Evolutionary conservation across 495 filamentous ascomycete genomes (phyloP).

Genomic region (Podospora pseudocomata): DNA sequence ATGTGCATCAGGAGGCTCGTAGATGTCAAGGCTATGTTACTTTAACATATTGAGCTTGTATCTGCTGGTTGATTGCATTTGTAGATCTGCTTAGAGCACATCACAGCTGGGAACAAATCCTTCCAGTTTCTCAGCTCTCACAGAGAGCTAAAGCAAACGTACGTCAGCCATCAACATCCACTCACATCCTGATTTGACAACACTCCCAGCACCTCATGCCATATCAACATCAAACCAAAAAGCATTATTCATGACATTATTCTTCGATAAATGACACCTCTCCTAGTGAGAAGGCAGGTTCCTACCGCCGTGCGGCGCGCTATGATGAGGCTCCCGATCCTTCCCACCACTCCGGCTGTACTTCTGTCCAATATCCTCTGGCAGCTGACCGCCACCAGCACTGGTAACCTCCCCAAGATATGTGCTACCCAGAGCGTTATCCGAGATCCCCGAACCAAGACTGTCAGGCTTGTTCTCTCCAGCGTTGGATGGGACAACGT

Average conservation of each 20-base stretch:
- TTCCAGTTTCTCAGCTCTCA: too few relatives aligned
- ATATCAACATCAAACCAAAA: not conserved
- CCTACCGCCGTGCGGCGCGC: constrained; percentile 15
- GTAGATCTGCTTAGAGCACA: too few relatives aligned
- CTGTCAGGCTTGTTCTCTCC: not conserved
- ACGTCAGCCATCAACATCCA: too few relatives aligned
- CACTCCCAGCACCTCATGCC: not conserved
- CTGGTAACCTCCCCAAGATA: constrained; percentile 17
- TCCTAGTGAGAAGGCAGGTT: constrained; percentile 21
- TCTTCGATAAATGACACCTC: not conserved
- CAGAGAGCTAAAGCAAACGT: too few relatives aligned
- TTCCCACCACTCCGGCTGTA: constrained; percentile 23
- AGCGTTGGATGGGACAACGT: constrained; percentile 15
- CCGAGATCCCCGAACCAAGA: constrained; percentile 8
- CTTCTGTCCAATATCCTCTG: constrained; percentile 22
- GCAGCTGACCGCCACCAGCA: constrained; percentile 21
- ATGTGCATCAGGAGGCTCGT: too few relatives aligned
- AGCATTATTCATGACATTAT: not conserved
- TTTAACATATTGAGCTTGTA: too few relatives aligned
- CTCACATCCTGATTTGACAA: too few relatives aligned
- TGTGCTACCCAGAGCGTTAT: constrained; percentile 10
- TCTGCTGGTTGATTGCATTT: too few relatives aligned
- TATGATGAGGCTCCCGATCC: constrained; percentile 13
- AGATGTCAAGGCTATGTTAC: too few relatives aligned
- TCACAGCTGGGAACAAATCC: too few relatives aligned